Evolutionary conservation across 805 yeast species (phyloP), one percentile per base, ranked within the genome.

Genomic region (Lachancea quebecensis): DNA sequence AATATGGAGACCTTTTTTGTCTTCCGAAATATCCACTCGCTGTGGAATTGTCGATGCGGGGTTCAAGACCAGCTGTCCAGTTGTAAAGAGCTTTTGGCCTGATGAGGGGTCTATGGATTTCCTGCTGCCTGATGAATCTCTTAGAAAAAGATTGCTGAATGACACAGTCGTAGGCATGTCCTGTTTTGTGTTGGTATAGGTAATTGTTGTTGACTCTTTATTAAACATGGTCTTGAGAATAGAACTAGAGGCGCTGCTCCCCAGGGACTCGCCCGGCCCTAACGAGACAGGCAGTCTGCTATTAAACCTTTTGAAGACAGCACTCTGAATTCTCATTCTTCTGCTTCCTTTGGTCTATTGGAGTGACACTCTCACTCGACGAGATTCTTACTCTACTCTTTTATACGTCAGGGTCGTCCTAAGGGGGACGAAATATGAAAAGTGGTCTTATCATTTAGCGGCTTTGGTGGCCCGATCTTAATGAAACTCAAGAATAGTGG

Each of bases 51-150:
- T 62, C n/a, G 60, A 54, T 11, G 54, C 45, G 38, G 60, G 53
- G 49, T 50, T 51, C 31, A 48, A 51, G 48, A 46, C 67, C 55
- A 44, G 75, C 62, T 42, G 69, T 58, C 77, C 80, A 0, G 89
- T 81, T n/a, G 83, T 74, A 61, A 82, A 80, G 27, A 72, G 56
- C 57, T 82, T 84, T 56, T 84, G 90, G 15, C 73, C 72, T 0
- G 85, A 73, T 21, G 62, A 56, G 2, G 69, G 65, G 50, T 85
- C 85, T 4, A 81, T 69, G 0, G 85, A 77, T 10, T 54, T 56
- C 0, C 65, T 50, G 11, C 76, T 64, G 3, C 60, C 56, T 39
- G 87, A 80, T 0, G 87, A 71, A 55, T 85, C 95, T 55, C 91
- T 71, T 15, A 85, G 66, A 52, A 85, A 82, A 1, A 74, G 62